A percentile compares a stretch with the other conserved stretches of the same genome.
Conservation (phyloP, 2,329 filamentous ascomycete species). For the Fusarium keratoplasticum region DNA sequence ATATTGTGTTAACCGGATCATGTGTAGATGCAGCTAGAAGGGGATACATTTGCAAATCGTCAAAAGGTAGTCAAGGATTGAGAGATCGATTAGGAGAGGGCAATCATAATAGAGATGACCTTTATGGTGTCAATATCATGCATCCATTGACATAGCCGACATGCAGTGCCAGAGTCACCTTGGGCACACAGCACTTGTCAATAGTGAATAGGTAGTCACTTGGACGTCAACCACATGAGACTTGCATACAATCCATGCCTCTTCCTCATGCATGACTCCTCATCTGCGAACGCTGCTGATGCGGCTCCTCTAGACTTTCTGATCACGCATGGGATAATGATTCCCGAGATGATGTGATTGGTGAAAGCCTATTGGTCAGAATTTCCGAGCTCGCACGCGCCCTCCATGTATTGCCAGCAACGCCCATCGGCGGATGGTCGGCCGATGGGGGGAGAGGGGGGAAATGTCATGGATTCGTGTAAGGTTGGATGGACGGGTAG, state of each 20-base stretch:
- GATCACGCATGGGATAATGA: background rate
- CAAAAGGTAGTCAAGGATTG: background rate
- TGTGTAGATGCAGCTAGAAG: background rate
- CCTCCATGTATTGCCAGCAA: background rate
- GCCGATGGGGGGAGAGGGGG: background rate
- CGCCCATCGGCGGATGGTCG: background rate
- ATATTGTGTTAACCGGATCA: background rate
- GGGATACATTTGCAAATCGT: background rate
- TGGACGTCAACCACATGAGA: background rate
- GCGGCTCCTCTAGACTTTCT: background rate
- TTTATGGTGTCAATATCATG: background rate
- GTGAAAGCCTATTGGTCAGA: constrained; percentile 8
- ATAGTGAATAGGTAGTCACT: background rate
- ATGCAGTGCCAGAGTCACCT: background rate
- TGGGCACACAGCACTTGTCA: background rate
- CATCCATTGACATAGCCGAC: too few relatives aligned
- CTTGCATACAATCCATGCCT: background rate
- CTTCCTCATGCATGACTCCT: background rate
- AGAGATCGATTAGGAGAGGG: background rate
- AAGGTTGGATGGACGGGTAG: background rate
- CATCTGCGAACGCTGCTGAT: background rate
- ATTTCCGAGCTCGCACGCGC: background rate
- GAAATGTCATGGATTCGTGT: background rate
- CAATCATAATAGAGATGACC: background rate
- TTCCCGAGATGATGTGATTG: background rate